phyloP scores from a whole-genome alignment of 768 basidiomycete genomes.

The Cytidiella melzeri region DNA sequence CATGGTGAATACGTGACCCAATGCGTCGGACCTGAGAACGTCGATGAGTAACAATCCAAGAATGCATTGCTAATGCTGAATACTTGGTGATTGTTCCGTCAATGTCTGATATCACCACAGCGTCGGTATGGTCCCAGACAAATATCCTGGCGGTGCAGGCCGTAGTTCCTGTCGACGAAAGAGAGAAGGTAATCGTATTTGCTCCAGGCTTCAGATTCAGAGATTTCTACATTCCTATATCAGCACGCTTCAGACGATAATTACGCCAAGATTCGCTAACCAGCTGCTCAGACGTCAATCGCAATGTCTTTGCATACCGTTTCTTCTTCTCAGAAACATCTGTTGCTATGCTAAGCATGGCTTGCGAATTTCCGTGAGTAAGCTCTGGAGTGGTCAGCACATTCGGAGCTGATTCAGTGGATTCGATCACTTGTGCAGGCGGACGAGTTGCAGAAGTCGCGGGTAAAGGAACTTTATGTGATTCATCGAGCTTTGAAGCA shows the following conservation, averaged over 20 bases:
- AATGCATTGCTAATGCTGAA: constrained; percentile 15
- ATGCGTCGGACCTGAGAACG: constrained; percentile 74
- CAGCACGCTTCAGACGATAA: too few relatives aligned
- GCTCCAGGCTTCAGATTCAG: constrained; percentile 80
- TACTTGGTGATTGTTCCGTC: constrained; percentile 99
- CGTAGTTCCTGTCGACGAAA: constrained; percentile 73
- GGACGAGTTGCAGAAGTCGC: neutral
- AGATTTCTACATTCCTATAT: constrained; percentile 74
- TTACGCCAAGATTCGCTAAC: constrained; percentile 44
- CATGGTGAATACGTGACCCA: constrained; percentile 96
- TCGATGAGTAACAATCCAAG: neutral
- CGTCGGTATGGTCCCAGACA: constrained; percentile 89
- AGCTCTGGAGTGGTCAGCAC: neutral
- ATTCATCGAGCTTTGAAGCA: neutral
- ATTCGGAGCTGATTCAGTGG: neutral
- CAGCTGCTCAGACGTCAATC: constrained; percentile 91
- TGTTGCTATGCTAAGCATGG: neutral
- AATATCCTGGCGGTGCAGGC: constrained; percentile 93
- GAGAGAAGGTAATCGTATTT: constrained; percentile 90
- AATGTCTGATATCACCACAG: constrained; percentile 92
- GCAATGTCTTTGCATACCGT: constrained; percentile 86
- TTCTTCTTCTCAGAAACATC: constrained; percentile 23
- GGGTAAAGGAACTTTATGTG: neutral
- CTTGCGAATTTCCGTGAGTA: neutral
- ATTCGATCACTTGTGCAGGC: neutral